phyloP scores from a whole-genome alignment of 192 early-diverging fungal genomes.

The Umbelopsis isabellina region DNA sequence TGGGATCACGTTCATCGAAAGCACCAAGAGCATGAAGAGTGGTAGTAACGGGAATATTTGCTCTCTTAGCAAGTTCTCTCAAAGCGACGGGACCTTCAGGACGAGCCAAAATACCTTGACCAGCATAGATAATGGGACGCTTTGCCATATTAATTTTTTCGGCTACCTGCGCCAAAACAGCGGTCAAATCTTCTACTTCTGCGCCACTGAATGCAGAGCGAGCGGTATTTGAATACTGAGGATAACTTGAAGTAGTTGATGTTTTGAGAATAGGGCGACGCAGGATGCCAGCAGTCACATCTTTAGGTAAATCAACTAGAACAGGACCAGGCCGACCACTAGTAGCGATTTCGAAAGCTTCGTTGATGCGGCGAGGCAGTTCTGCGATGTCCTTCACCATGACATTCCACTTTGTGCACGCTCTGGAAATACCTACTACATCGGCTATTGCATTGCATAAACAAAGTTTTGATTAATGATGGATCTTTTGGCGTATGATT shows the following conservation, averaged over 20 bases:
- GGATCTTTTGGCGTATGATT: background rate
- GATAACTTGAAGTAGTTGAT: constrained; percentile 66
- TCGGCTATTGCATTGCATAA: constrained; percentile 62
- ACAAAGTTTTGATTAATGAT: background rate
- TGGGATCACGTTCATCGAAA: constrained; percentile 90
- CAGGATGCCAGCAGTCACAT: constrained; percentile 91
- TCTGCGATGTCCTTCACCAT: constrained; percentile 97
- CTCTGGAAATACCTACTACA: constrained; percentile 91
- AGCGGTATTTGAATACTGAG: constrained; percentile 55
- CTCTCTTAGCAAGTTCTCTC: constrained; percentile 80
- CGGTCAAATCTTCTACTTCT: constrained; percentile 46
- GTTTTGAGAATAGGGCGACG: constrained; percentile 83
- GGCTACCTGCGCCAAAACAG: constrained; percentile 72
- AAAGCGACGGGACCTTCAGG: constrained; percentile 83
- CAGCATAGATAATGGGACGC: constrained; percentile 94
- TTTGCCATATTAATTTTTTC: constrained; percentile 87
- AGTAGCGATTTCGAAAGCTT: constrained; percentile 97
- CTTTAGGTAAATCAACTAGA: constrained; percentile 97
- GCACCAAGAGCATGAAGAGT: constrained; percentile 91
- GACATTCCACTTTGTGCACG: constrained; percentile 99
- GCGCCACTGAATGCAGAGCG: constrained; percentile 49
- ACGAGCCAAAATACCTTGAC: constrained; percentile 85
- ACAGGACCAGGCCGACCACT: constrained; percentile 96
- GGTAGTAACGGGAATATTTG: constrained; percentile 97
- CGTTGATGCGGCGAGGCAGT: constrained; percentile 95